Evolutionary conservation across 176 grass and related monocot species (phyloP).

Genomic region (Triticum turgidum): DNA sequence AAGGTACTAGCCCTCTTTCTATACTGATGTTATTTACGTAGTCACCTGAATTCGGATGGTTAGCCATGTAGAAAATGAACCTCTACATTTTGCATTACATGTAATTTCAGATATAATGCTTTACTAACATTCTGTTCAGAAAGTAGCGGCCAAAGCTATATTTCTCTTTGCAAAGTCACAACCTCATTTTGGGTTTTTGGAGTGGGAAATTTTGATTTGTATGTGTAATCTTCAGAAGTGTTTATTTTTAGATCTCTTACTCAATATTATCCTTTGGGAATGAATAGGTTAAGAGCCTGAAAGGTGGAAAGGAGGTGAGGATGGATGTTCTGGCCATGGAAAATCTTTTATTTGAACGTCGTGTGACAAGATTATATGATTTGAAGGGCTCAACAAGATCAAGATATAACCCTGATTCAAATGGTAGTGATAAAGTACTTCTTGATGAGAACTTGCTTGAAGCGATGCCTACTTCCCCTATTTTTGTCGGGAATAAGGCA

Average conservation of each 20-base stretch:
- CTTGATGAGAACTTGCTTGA: constrained; percentile 97
- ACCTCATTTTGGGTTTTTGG: neutral
- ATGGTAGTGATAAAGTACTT: constrained; percentile 89
- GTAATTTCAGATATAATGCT: constrained; percentile 8
- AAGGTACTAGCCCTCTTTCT: neutral
- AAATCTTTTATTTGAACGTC: constrained; percentile 91
- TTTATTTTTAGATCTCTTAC: constrained; percentile 12
- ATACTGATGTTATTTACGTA: neutral
- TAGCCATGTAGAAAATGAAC: neutral
- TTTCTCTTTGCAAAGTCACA: neutral
- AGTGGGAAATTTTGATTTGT: neutral
- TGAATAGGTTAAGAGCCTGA: constrained; percentile 73
- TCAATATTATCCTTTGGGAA: constrained; percentile 3
- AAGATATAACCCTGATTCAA: constrained; percentile 93
- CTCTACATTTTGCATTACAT: neutral
- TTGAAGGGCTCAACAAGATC: constrained; percentile 93
- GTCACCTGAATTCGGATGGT: neutral
- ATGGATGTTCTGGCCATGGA: constrained; percentile 98
- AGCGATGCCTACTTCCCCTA: constrained; percentile 91
- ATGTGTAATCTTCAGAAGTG: neutral
- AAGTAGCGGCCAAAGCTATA: neutral
- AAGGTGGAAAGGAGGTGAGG: constrained; percentile 79
- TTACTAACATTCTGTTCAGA: constrained; percentile 7
- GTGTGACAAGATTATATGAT: constrained; percentile 88
- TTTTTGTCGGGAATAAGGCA: constrained; percentile 95